These are phyloP conservation scores for Trichosporon asahii DNA, from an alignment of 1,284 basidiomycete genomes.

Conservation along the genomic window DNA sequence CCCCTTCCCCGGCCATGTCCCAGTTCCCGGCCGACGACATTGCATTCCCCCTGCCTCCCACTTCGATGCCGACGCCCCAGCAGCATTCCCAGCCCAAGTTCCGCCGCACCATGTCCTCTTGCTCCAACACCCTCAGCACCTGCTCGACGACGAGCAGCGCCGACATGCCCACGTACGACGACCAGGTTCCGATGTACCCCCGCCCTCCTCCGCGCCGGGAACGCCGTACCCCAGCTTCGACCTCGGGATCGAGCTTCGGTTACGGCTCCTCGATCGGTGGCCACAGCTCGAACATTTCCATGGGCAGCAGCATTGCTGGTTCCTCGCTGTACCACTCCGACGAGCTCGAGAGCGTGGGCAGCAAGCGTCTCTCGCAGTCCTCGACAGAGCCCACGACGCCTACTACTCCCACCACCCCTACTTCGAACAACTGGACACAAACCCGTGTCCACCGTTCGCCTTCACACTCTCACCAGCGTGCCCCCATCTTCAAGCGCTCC, in stretches of 20 bases:
- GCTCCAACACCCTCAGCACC: neutral
- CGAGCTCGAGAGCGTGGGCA: neutral
- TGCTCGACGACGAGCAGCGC: neutral
- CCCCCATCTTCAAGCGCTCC: constrained; percentile 1
- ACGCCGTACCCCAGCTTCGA: neutral
- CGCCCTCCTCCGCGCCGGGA: neutral
- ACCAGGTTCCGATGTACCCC: neutral
- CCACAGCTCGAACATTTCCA: neutral
- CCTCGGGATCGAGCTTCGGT: neutral
- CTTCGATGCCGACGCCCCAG: neutral
- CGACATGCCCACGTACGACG: neutral
- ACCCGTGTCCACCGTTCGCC: neutral
- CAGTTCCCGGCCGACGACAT: neutral
- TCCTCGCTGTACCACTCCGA: neutral
- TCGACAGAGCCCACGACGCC: neutral
- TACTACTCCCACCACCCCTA: neutral
- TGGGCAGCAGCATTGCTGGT: neutral
- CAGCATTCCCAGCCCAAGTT: neutral
- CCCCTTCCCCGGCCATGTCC: neutral
- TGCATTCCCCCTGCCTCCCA: neutral
- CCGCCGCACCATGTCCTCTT: neutral
- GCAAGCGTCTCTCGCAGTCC: neutral
- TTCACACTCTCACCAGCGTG: neutral
- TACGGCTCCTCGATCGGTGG: neutral
- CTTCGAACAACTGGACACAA: neutral